These are phyloP conservation scores for Discostella pseudostelligera DNA, from an alignment of 108 stramenopile genomes.

Conservation along the genomic window DNA sequence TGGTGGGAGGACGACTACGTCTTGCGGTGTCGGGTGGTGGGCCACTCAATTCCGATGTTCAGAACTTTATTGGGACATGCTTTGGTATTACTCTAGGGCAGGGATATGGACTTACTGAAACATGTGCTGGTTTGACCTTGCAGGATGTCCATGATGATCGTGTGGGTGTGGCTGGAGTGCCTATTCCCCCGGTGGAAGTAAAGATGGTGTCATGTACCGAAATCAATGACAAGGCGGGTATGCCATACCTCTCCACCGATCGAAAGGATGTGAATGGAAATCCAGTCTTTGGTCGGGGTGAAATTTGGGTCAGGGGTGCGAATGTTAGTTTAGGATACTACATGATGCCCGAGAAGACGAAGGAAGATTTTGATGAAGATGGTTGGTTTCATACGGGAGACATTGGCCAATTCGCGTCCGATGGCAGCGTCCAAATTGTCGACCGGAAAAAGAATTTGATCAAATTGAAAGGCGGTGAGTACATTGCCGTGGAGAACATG, in stretches of 20 bases:
- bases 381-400: constrained; percentile 89
- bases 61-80: constrained; percentile 76
- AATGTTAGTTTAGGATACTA: constrained; percentile 81
- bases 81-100: constrained; percentile 81
- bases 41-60: constrained; percentile 81
- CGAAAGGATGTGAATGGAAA: constrained; percentile 74
- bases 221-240: constrained; percentile 77
- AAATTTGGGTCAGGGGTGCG: constrained; percentile 68
- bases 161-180: constrained; percentile 70
- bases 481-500: constrained; percentile 87
- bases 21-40: constrained; percentile 86
- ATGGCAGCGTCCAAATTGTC: constrained; percentile 84
- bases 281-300: constrained; percentile 71
- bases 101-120: constrained; percentile 89
- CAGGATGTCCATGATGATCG: constrained; percentile 68
- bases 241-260: constrained; percentile 65
- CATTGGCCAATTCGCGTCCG: constrained; percentile 83
- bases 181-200: constrained; percentile 72
- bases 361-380: constrained; percentile 74
- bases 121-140: constrained; percentile 77
- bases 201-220: constrained; percentile 80
- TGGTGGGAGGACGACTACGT: constrained; percentile 74
- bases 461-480: constrained; percentile 93
- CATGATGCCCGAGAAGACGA: constrained; percentile 81
- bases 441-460: constrained; percentile 94